phyloP scores from a whole-genome alignment of 257 asterid species.

The Agastache rugosa region DNA sequence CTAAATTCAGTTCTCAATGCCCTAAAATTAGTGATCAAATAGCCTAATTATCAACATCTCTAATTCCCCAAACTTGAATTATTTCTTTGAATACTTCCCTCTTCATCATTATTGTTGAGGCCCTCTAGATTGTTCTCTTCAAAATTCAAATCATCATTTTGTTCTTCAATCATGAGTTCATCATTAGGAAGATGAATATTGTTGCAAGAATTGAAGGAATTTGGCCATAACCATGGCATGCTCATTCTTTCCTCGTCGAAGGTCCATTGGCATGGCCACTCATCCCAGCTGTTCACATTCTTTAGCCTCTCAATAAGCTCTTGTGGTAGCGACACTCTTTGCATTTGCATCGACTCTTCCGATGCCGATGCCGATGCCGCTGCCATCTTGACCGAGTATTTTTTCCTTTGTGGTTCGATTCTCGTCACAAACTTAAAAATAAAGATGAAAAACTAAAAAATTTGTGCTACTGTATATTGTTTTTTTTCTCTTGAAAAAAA shows the following conservation, averaged over 20 bases:
- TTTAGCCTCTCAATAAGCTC: conserved; percentile 37
- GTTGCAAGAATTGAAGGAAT: neutral
- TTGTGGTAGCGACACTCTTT: conserved; percentile 28
- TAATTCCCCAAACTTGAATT: no score
- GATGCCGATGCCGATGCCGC: neutral
- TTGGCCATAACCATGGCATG: conserved; percentile 32
- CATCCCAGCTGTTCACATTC: conserved; percentile 45
- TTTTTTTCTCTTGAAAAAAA: no score
- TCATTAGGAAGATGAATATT: neutral
- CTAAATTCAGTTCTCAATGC: neutral
- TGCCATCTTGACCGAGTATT: neutral
- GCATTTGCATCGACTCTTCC: neutral
- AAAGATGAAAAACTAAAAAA: no score
- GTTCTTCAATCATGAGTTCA: neutral
- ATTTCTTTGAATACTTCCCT: neutral
- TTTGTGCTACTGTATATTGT: no score
- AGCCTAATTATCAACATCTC: neutral
- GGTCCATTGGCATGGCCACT: conserved; percentile 45
- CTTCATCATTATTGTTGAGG: neutral
- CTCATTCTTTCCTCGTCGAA: conserved; percentile 38
- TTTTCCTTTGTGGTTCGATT: no score
- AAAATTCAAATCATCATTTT: neutral
- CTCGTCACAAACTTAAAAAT: no score
- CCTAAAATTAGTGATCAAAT: no score
- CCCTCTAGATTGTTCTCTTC: neutral